phyloP scores from a whole-genome alignment of 768 basidiomycete genomes.

The Kwoniella botswanensis region DNA sequence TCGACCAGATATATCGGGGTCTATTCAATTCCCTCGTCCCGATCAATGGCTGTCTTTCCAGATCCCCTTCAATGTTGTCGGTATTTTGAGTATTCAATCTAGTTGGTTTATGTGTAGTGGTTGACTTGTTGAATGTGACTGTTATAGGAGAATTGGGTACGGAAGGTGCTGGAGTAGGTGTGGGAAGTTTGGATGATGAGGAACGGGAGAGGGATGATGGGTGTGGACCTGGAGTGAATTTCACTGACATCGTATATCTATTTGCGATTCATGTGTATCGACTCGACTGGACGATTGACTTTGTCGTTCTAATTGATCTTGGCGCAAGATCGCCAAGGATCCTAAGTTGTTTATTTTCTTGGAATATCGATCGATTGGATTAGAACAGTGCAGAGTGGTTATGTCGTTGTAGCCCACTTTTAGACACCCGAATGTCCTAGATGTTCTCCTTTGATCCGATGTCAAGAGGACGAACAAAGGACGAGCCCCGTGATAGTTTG shows the following conservation, averaged over 20 bases:
- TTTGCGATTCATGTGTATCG: too few relatives aligned
- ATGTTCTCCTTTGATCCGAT: too few relatives aligned
- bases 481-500: too few relatives aligned
- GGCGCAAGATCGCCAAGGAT: too few relatives aligned
- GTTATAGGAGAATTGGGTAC: constrained; percentile 17
- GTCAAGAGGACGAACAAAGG: too few relatives aligned
- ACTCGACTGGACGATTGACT: too few relatives aligned
- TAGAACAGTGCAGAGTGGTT: too few relatives aligned
- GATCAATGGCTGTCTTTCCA: constrained; percentile 41
- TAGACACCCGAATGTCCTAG: too few relatives aligned
- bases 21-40: background rate
- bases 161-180: constrained; percentile 13
- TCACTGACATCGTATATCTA: constrained; percentile 24
- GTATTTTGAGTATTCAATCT: background rate
- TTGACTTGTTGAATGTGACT: background rate
- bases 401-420: too few relatives aligned
- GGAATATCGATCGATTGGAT: background rate
- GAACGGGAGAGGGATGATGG: constrained; percentile 19
- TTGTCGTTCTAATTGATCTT: too few relatives aligned
- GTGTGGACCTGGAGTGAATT: constrained; percentile 37
- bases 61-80: background rate
- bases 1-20: constrained; percentile 11
- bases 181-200: constrained; percentile 5
- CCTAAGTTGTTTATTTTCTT: too few relatives aligned
- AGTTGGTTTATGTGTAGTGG: background rate